phyloP scores from a whole-genome alignment of 768 basidiomycete genomes.

The Phlegmacium glaucopus region DNA sequence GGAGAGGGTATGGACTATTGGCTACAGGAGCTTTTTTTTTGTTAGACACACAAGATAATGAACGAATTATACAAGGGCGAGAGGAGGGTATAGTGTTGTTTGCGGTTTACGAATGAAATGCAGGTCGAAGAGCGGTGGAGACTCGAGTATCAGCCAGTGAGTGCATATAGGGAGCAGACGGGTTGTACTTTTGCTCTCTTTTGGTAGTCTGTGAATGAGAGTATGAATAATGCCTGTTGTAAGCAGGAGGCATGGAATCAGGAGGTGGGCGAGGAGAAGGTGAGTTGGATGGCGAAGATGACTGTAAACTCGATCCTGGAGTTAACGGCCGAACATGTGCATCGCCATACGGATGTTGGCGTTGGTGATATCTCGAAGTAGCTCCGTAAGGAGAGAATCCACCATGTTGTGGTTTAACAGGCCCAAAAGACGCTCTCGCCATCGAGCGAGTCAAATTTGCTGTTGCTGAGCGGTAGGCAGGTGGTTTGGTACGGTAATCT shows the following conservation, averaged over 20 bases:
- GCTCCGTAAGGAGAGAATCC: too few species aligned
- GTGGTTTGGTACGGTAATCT: conserved; percentile 7
- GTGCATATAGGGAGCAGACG: conserved; percentile 28
- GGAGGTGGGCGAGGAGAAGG: too few species aligned
- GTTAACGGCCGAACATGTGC: conserved; percentile 3
- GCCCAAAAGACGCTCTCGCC: conserved; percentile 1
- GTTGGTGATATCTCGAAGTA: too few species aligned
- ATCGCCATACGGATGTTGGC: not conserved
- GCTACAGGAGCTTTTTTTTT: too few species aligned
- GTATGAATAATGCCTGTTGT: too few species aligned
- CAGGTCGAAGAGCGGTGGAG: conserved; percentile 34
- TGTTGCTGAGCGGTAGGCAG: conserved; percentile 4
- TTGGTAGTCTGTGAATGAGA: too few species aligned
- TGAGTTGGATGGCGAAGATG: conserved; percentile 12
- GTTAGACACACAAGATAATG: too few species aligned
- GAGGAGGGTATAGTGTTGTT: not conserved
- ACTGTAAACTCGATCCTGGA: conserved; percentile 15
- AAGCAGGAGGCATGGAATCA: too few species aligned
- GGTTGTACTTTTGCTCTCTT: conserved; percentile 20
- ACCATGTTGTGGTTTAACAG: too few species aligned
- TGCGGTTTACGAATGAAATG: conserved; percentile 16
- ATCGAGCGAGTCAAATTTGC: conserved; percentile 7
- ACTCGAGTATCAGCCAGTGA: conserved; percentile 29
- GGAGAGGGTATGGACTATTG: too few species aligned
- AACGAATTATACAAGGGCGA: not conserved